These are phyloP conservation scores for Rutstroemia sp. DNA, from an alignment of 2,329 filamentous ascomycete genomes.

Conservation along the genomic window DNA sequence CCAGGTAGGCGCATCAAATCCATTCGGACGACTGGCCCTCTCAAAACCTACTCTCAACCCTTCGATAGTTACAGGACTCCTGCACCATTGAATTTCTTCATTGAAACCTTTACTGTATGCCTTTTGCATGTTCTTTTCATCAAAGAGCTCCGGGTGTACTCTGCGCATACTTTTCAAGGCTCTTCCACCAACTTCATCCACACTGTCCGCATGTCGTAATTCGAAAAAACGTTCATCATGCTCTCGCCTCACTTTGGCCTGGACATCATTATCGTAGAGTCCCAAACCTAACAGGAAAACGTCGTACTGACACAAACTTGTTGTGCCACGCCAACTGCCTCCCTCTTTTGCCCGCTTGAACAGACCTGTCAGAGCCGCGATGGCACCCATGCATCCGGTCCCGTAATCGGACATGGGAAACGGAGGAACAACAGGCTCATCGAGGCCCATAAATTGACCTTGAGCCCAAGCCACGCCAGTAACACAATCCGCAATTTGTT, in stretches of 20 bases:
- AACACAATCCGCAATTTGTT: conserved; percentile 56
- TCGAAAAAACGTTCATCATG: conserved; percentile 23
- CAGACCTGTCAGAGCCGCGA: conserved; percentile 57
- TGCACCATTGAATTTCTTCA: conserved; percentile 27
- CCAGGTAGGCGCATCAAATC: conserved; percentile 42
- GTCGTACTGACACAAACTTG: conserved; percentile 61
- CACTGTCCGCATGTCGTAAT: conserved; percentile 26
- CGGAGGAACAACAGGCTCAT: conserved; percentile 59
- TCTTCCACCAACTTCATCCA: conserved; percentile 26
- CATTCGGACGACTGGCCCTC: conserved; percentile 39
- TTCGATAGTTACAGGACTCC: conserved; percentile 26
- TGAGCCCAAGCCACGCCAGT: conserved; percentile 34
- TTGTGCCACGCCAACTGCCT: conserved; percentile 59
- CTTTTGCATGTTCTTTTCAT: conserved; percentile 26
- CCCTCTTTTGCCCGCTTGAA: conserved; percentile 54
- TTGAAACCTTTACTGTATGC: conserved; percentile 22
- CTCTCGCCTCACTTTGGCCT: conserved; percentile 31
- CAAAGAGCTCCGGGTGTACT: conserved; percentile 26
- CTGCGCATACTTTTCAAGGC: conserved; percentile 25
- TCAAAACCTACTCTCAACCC: conserved; percentile 26
- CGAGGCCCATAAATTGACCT: conserved; percentile 51
- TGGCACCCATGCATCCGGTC: conserved; percentile 64
- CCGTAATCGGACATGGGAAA: conserved; percentile 61
- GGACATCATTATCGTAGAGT: conserved; percentile 45
- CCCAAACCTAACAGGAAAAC: conserved; percentile 56